Conservation (phyloP, 768 basidiomycete species). For the Lentinula edodes region DNA sequence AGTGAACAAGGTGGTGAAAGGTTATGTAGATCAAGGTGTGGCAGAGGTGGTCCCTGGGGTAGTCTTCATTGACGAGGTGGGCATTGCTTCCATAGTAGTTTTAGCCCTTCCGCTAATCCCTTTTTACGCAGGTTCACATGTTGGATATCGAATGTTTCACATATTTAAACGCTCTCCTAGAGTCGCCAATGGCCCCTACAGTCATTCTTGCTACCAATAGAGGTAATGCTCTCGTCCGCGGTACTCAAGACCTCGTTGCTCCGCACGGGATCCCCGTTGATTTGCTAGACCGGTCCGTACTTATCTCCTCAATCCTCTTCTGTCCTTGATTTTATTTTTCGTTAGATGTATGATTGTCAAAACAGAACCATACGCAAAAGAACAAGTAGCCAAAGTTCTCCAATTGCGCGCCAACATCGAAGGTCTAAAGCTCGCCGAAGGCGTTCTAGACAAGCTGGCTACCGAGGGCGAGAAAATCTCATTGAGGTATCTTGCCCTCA, state of each 20-base stretch:
- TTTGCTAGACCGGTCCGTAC: conserved; percentile 76
- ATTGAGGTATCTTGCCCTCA: conserved; percentile 47
- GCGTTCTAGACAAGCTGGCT: conserved; percentile 77
- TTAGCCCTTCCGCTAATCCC: neutral
- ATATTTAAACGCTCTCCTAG: conserved; percentile 91
- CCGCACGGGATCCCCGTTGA: conserved; percentile 95
- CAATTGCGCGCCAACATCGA: conserved; percentile 85
- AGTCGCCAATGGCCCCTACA: conserved; percentile 95
- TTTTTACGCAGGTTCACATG: conserved; percentile 82
- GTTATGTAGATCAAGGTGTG: conserved; percentile 97
- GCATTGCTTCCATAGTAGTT: conserved; percentile 12
- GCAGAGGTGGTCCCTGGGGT: conserved; percentile 98
- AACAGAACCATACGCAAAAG: conserved; percentile 76
- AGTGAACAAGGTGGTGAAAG: conserved; percentile 96
- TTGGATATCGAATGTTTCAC: conserved; percentile 99
- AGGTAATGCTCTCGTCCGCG: conserved; percentile 87
- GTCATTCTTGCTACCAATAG: conserved; percentile 97
- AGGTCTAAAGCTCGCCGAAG: conserved; percentile 67
- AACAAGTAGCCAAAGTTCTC: conserved; percentile 83
- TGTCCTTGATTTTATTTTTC: neutral
- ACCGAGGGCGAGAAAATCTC: conserved; percentile 79
- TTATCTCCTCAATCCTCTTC: neutral
- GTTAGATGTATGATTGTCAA: conserved; percentile 90
- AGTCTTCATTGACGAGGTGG: conserved; percentile 96
- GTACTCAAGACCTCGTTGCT: conserved; percentile 85